Evolutionary conservation across 805 yeast genomes (phyloP).

Genomic region (Limtongia smithiae): DNA sequence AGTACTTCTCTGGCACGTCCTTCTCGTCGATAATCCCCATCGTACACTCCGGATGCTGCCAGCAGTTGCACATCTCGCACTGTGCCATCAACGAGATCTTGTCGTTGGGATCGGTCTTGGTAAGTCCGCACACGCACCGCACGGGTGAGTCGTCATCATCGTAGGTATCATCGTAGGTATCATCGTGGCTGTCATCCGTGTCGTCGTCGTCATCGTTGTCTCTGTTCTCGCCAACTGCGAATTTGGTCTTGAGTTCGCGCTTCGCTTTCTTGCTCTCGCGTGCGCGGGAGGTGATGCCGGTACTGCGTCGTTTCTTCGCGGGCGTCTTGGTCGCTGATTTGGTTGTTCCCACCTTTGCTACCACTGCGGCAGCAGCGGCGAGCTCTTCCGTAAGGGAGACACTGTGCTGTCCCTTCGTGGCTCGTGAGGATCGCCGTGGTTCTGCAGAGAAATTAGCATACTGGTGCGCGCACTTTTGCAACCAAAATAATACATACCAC

Average conservation of each 20-base stretch:
- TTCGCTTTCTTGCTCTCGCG: background rate
- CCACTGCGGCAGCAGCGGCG: constrained; percentile 16
- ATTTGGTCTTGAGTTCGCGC: background rate
- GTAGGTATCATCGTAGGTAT: constrained; percentile 17
- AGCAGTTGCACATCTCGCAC: constrained; percentile 60
- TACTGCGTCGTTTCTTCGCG: background rate
- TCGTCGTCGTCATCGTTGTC: constrained; percentile 28
- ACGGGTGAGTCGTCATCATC: constrained; percentile 29
- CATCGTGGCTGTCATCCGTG: constrained; percentile 22
- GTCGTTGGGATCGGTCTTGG: constrained; percentile 32
- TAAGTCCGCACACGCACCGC: constrained; percentile 37
- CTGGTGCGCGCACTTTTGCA: background rate
- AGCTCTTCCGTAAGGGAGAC: constrained; percentile 24
- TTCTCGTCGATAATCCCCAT: constrained; percentile 44
- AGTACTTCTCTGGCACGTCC: constrained; percentile 51
- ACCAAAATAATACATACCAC: too few relatives aligned
- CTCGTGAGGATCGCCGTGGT: constrained; percentile 41
- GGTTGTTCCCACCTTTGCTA: background rate
- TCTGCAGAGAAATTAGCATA: constrained; percentile 2
- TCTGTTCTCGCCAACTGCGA: background rate
- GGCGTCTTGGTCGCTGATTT: background rate
- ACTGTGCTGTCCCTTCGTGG: constrained; percentile 40
- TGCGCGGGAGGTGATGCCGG: constrained; percentile 1
- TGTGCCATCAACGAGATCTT: constrained; percentile 54
- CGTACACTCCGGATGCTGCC: constrained; percentile 70